Conservation (phyloP, 2,329 filamentous ascomycete genomes). For the Cercospora zeae-maydis region DNA sequence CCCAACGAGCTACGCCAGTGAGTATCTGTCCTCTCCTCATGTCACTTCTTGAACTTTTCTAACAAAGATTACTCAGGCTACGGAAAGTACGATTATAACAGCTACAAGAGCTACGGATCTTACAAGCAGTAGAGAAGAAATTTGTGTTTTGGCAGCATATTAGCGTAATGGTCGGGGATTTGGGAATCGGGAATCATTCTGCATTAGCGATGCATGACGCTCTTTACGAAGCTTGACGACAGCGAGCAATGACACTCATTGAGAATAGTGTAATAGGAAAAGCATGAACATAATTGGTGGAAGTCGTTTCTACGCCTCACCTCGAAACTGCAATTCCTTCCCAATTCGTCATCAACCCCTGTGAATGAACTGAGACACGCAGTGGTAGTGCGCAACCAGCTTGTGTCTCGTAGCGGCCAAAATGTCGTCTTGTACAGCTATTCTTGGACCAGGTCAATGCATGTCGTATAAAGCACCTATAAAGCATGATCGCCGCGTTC, state of each 20-base stretch:
- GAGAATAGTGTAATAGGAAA: background rate
- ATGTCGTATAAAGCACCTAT: too few species aligned
- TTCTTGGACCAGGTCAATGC: too few species aligned
- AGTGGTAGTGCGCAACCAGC: background rate
- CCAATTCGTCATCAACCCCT: background rate
- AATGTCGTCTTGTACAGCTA: too few species aligned
- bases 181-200: background rate
- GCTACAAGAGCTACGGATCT: background rate
- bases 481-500: too few species aligned
- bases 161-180: background rate
- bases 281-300: background rate
- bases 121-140: background rate
- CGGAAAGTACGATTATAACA: constrained; percentile 4
- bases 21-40: background rate
- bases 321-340: background rate
- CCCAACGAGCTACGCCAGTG: background rate
- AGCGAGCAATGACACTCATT: constrained; percentile 4
- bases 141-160: background rate
- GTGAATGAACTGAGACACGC: background rate
- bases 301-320: background rate
- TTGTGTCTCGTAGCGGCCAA: background rate
- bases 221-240: constrained; percentile 6
- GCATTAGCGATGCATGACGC: background rate
- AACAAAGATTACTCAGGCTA: background rate
- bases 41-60: background rate